Percentiles rank a stretch among this genome's conserved stretches.
Conservation (phyloP, 352 stramenopile genomes). For the Globisporangium ultimum region DNA sequence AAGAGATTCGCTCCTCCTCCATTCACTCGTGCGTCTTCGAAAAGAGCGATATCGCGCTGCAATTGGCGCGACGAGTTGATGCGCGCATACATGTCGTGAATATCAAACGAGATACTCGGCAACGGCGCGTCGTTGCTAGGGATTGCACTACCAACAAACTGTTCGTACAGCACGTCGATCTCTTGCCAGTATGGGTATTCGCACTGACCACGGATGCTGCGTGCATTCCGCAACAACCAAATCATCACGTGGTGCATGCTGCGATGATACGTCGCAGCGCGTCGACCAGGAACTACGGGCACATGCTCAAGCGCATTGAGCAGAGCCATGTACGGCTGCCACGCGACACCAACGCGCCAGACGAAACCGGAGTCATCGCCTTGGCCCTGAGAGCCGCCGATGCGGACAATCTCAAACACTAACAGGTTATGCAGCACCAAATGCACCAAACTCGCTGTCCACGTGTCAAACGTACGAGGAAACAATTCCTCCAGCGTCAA, state of each 20-base stretch:
- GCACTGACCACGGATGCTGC: constrained; percentile 19
- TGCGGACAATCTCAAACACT: constrained; percentile 28
- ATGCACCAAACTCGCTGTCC: constrained; percentile 13
- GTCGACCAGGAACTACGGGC: constrained; percentile 12
- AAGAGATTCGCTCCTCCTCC: constrained; percentile 29
- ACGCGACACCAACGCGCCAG: constrained; percentile 36
- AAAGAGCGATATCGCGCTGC: constrained; percentile 22
- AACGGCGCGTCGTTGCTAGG: constrained; percentile 8
- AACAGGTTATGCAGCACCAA: constrained; percentile 29
- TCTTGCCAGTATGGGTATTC: constrained; percentile 49
- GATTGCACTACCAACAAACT: constrained; percentile 12
- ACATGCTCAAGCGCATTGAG: constrained; percentile 7
- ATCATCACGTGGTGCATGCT: constrained; percentile 53
- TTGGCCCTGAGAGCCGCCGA: not conserved
- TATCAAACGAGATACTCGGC: constrained; percentile 26
- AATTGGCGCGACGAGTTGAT: constrained; percentile 44
- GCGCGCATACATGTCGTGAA: constrained; percentile 55
- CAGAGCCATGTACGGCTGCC: constrained; percentile 22
- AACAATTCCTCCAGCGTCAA: constrained; percentile 26
- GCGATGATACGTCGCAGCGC: constrained; percentile 4
- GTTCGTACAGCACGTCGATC: constrained; percentile 42
- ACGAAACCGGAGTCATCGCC: not conserved
- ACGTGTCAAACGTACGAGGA: constrained; percentile 11
- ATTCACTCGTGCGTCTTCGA: constrained; percentile 12
- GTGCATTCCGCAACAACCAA: constrained; percentile 40